These are phyloP conservation scores for Trifolium repens DNA, from an alignment of 306 rosid genomes.

Conservation along the genomic window DNA sequence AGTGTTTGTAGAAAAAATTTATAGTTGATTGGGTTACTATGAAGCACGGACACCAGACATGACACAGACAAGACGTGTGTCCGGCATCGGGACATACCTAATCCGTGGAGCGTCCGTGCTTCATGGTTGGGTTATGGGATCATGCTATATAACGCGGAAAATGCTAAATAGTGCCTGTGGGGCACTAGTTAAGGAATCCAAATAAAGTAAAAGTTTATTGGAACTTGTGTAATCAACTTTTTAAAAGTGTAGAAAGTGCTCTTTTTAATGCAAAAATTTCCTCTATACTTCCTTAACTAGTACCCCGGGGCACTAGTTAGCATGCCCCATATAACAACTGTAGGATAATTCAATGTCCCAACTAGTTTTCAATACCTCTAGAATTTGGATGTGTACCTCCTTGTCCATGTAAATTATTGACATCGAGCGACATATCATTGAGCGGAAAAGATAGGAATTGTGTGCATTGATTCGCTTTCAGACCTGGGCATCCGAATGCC, in stretches of 20 bases:
- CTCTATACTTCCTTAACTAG: too few species aligned
- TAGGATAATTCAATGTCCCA: slow-evolving; percentile 2
- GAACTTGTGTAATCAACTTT: too few species aligned
- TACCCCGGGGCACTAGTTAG: too few species aligned
- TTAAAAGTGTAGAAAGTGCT: too few species aligned
- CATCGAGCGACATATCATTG: not conserved
- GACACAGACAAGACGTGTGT: too few species aligned
- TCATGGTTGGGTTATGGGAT: not conserved
- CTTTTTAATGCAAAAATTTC: too few species aligned
- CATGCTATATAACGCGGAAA: not conserved
- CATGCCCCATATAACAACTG: not conserved
- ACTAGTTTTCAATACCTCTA: not conserved
- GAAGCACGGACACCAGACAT: too few species aligned
- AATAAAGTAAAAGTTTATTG: too few species aligned
- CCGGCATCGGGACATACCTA: too few species aligned
- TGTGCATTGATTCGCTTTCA: not conserved
- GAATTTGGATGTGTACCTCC: not conserved
- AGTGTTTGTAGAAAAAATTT: not conserved
- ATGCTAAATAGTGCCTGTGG: too few species aligned
- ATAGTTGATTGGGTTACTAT: not conserved
- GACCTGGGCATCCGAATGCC: slow-evolving; percentile 4
- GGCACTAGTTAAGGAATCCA: too few species aligned
- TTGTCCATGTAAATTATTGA: not conserved
- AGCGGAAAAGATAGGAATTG: not conserved
- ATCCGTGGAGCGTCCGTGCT: too few species aligned